phyloP scores from a whole-genome alignment of 768 basidiomycete species.

The Cystofilobasidium macerans region DNA sequence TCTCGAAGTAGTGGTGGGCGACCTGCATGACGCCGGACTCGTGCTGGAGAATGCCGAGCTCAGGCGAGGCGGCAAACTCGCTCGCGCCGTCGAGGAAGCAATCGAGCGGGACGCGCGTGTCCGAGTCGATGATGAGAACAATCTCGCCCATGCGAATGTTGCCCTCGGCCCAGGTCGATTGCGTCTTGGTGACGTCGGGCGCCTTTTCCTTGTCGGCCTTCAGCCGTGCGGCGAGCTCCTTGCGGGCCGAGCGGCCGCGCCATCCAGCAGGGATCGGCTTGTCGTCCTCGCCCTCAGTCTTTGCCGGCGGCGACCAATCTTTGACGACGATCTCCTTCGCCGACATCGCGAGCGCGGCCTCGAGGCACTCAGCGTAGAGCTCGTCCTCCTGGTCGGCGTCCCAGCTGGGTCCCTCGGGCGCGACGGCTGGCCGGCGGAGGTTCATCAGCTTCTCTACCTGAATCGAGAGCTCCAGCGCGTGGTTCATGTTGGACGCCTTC shows the following conservation, averaged over 20 bases:
- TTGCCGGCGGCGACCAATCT: no score
- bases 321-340: conserved; percentile 42
- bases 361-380: conserved; percentile 57
- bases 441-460: conserved; percentile 47
- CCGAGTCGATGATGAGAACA: conserved; percentile 1
- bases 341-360: conserved; percentile 58
- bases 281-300: neutral
- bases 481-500: conserved; percentile 82
- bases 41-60: conserved; percentile 69
- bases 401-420: conserved; percentile 45
- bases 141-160: conserved; percentile 47
- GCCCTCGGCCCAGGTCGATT: conserved; percentile 53
- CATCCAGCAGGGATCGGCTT: neutral
- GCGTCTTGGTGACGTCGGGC: neutral
- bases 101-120: conserved; percentile 41
- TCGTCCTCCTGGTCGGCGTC: conserved; percentile 55
- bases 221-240: neutral
- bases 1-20: conserved; percentile 73
- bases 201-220: conserved; percentile 9
- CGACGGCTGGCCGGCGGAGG: conserved; percentile 41
- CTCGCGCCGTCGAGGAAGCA: conserved; percentile 81
- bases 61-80: conserved; percentile 66
- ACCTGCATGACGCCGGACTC: conserved; percentile 73
- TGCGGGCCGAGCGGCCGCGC: neutral
- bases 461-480: conserved; percentile 55